phyloP scores from a whole-genome alignment of 345 rosid genomes.

The Nephelium lappaceum region DNA sequence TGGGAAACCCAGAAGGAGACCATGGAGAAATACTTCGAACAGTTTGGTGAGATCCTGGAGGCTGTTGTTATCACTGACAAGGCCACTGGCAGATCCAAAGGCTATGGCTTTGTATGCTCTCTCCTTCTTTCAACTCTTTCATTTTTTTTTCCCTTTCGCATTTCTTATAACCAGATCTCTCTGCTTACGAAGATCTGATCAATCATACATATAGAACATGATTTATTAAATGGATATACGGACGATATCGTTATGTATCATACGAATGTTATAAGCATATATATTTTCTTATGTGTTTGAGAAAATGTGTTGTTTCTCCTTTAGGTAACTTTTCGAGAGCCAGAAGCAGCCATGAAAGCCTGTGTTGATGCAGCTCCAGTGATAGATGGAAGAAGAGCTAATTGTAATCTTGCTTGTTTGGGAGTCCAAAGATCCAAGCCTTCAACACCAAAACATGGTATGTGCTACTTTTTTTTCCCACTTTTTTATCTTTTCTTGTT shows the following conservation, averaged over 20 bases:
- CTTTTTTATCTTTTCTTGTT: not conserved
- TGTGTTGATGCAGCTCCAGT: constrained; percentile 95
- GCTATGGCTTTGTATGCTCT: constrained; percentile 92
- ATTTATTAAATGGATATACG: no score
- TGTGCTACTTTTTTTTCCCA: not conserved
- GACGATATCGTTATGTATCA: not conserved
- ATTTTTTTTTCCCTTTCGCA: not conserved
- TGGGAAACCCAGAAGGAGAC: constrained; percentile 98
- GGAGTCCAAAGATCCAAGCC: constrained; percentile 99
- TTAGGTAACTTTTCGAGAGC: constrained; percentile 91
- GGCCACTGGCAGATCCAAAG: constrained; percentile 98
- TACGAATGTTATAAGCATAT: not conserved
- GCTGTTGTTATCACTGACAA: constrained; percentile 98
- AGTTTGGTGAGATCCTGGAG: constrained; percentile 97
- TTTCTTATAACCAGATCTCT: not conserved
- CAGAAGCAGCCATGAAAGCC: constrained; percentile 93
- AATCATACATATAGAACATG: not conserved
- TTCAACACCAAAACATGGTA: constrained; percentile 90
- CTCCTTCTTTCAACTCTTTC: not conserved
- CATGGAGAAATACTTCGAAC: constrained; percentile 90
- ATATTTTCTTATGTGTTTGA: not conserved
- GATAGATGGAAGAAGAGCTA: constrained; percentile 97
- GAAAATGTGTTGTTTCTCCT: constrained; percentile 16
- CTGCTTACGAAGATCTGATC: constrained; percentile 12
- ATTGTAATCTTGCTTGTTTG: constrained; percentile 92